Percentiles rank a stretch among this genome's conserved stretches.
Conservation (phyloP, 2,329 filamentous ascomycete genomes). For the Trichophyton simii region DNA sequence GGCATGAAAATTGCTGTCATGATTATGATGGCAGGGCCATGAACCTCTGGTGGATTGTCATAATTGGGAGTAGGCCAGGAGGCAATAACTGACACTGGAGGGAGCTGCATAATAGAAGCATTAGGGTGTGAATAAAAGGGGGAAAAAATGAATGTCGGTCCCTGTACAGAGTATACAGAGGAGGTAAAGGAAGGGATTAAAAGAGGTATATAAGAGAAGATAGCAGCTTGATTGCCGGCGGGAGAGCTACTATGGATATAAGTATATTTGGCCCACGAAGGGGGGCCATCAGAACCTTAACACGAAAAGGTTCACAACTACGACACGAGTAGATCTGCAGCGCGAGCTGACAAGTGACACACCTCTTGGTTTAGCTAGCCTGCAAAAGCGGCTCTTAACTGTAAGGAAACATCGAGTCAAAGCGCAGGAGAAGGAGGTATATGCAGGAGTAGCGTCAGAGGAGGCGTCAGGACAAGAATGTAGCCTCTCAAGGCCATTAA, state of each 20-base stretch:
- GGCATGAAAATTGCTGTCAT: background rate
- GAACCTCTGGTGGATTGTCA: slow-evolving; percentile 16
- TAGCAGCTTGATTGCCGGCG: background rate
- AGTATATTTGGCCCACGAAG: background rate
- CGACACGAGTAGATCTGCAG: background rate
- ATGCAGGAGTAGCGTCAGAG: background rate
- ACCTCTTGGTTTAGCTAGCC: background rate
- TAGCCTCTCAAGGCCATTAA: background rate
- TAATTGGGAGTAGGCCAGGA: slow-evolving; percentile 23
- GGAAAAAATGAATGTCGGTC: background rate
- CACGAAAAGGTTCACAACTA: background rate
- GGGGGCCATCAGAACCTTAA: background rate
- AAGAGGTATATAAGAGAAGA: background rate
- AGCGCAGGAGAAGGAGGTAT: background rate
- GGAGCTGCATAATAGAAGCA: slow-evolving; percentile 9
- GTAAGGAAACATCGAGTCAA: background rate
- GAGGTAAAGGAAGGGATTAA: too few relatives aligned
- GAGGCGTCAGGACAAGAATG: background rate
- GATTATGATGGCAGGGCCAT: background rate
- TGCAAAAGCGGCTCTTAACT: background rate
- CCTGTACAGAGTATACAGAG: too few relatives aligned
- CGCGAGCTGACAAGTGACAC: background rate
- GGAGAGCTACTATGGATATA: background rate
- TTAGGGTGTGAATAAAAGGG: background rate
- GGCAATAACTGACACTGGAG: slow-evolving; percentile 11